Evolutionary conservation across 352 stramenopile genomes (phyloP).

Genomic region (Pythium coloratum): DNA sequence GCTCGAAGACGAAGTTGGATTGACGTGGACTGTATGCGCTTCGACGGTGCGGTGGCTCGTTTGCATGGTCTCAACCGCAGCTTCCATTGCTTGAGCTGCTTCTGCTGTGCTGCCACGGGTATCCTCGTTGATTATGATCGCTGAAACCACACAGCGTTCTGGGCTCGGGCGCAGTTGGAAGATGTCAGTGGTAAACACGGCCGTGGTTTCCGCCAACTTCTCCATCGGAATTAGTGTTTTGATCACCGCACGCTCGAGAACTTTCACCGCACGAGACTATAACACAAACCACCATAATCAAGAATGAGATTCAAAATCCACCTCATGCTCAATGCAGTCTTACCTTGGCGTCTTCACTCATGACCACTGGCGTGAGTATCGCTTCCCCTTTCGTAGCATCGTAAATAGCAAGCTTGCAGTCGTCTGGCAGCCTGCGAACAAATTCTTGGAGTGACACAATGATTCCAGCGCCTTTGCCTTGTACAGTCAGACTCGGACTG

Average conservation of each 20-base stretch:
- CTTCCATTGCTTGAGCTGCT: background rate
- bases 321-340: background rate
- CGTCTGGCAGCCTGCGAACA: conserved; percentile 6
- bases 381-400: background rate
- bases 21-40: background rate
- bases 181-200: too few species aligned
- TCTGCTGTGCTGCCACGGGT: background rate
- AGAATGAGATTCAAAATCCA: background rate
- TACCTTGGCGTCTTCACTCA: conserved; percentile 9
- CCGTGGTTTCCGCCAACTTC: background rate
- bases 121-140: background rate
- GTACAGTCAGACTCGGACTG: conserved; percentile 27
- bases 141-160: background rate
- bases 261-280: background rate
- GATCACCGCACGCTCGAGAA: background rate
- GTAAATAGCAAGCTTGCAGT: conserved; percentile 8
- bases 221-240: background rate
- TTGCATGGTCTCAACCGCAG: background rate
- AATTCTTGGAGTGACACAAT: conserved; percentile 12
- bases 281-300: background rate
- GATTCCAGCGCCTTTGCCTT: conserved; percentile 6
- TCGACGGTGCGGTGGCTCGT: background rate
- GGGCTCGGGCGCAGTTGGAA: background rate
- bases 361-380: background rate
- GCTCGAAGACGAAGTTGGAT: background rate